Evolutionary conservation across 129 eudicot species (phyloP).

Genomic region (Flaveria robusta): DNA sequence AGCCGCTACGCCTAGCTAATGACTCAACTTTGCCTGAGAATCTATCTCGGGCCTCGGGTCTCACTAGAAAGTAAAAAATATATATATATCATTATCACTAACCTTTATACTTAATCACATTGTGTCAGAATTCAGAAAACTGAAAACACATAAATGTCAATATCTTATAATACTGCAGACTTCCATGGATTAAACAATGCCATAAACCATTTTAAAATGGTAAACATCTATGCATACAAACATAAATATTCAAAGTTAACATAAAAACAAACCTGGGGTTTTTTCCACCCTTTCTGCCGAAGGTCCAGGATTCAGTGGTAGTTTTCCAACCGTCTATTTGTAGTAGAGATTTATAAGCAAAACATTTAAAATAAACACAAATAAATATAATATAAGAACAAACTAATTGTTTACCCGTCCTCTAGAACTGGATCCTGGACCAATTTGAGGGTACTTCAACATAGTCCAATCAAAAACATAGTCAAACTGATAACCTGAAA

Average conservation of each 20-base stretch:
- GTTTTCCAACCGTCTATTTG: constrained; percentile 49
- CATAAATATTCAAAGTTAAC: neutral
- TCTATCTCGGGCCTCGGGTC: constrained; percentile 66
- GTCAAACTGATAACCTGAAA: constrained; percentile 82
- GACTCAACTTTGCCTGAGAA: constrained; percentile 72
- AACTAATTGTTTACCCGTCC: constrained; percentile 52
- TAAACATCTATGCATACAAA: neutral
- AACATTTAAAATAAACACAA: neutral
- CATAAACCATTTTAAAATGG: neutral
- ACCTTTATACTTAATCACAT: neutral
- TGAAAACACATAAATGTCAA: neutral
- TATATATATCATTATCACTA: neutral
- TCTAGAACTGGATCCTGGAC: constrained; percentile 61
- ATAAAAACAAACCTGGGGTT: constrained; percentile 57
- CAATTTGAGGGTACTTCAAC: constrained; percentile 78
- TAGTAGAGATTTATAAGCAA: constrained; percentile 24
- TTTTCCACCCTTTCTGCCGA: constrained; percentile 66
- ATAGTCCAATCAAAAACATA: constrained; percentile 85
- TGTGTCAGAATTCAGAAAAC: neutral
- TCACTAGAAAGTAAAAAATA: constrained; percentile 38
- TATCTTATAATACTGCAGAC: neutral
- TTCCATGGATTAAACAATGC: neutral
- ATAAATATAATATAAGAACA: neutral
- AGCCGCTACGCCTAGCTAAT: constrained; percentile 63
- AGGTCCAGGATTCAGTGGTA: constrained; percentile 68